A percentile compares a stretch with the other conserved stretches of the same genome.
Evolutionary conservation across 495 filamentous ascomycete species (phyloP).

Genomic region (Podospora tetraspora): DNA sequence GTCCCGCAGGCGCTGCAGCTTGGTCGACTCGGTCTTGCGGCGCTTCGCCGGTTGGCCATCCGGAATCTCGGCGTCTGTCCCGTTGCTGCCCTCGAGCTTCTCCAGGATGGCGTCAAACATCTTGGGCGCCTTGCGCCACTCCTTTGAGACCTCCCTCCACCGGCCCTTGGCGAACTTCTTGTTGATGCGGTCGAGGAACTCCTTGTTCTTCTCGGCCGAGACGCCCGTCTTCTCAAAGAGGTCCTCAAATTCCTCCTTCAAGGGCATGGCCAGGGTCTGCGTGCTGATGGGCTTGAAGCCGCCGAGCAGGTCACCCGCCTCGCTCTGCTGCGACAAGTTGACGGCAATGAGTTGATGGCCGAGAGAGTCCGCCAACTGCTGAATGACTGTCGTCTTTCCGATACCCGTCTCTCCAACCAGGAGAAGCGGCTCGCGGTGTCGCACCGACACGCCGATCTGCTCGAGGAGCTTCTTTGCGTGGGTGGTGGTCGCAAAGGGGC

Average conservation of each 20-base stretch:
- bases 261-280: constrained; percentile 76
- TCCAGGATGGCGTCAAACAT: constrained; percentile 72
- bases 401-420: constrained; percentile 98
- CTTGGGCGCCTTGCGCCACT: constrained; percentile 84
- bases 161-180: constrained; percentile 75
- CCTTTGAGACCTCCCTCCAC: constrained; percentile 73
- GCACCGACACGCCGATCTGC: constrained; percentile 74
- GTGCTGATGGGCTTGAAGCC: constrained; percentile 94
- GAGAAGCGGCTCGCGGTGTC: constrained; percentile 78
- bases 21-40: constrained; percentile 66
- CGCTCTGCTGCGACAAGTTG: constrained; percentile 96
- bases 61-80: constrained; percentile 27
- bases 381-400: constrained; percentile 92
- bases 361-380: constrained; percentile 78
- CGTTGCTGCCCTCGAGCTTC: constrained; percentile 32
- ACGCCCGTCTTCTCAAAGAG: constrained; percentile 78
- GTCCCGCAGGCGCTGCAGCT: constrained; percentile 49
- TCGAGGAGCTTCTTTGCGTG: constrained; percentile 71
- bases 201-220: constrained; percentile 76
- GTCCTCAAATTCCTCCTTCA: constrained; percentile 90
- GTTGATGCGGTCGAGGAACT: constrained; percentile 70
- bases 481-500: constrained; percentile 68
- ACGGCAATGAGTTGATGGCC: constrained; percentile 81
- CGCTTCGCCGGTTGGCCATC: constrained; percentile 71
- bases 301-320: constrained; percentile 85